Base-by-base conservation (phyloP, 2,329 filamentous ascomycete species). In the Paramyrothecium roridum region DNA sequence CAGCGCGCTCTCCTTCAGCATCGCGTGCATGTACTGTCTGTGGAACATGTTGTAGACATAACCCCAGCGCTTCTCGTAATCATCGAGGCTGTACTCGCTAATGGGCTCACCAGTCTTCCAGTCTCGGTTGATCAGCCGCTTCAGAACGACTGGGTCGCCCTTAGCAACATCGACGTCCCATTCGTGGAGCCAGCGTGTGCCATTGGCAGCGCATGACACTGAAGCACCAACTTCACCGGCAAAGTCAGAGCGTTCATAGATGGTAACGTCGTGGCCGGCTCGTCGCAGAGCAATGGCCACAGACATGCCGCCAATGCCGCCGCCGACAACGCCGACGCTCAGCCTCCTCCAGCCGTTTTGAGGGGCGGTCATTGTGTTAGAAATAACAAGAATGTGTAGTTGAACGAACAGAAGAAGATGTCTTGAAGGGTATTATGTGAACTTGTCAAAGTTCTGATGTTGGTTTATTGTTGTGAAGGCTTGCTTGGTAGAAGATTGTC, bases 31-130 rank as follows among this genome's bases (percentile, higher is more conserved):
- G 58, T 88, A 79, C 63, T 87, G 82, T 0, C 86, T 76, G 63
- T 89, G 86, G 61, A 89, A 89, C 83, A 87, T 87, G 68, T 88
- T 85, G 67, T 88, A 87, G 0, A 82, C 76, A 21, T 83, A 80
- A 13, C 85, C 85, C 85, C 85, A 89, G 53, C 74, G 75, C 70
- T 83, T 65, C 68, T 89, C 80, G 55, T 89, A 89, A 63, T 89
- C 86, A 12, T 73, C 78, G 19, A 90, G 69, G 61, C 83, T 79
- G 61, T 87, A 88, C 1, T 86, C 82, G 60, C 80, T 88, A 22
- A 85, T 78, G 0, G 83, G 80, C 69, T 88, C 82, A 1, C 87
- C 87, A 1, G 85, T 89, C 65, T 82, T 80, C 86, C 86, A 90
- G 69, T 89, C 85, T 3, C 83, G 80, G 66, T 85, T 87, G 72